Evolutionary conservation across 129 eudicot species (phyloP).

Genomic region (Rutidosis leptorrhynchoides): DNA sequence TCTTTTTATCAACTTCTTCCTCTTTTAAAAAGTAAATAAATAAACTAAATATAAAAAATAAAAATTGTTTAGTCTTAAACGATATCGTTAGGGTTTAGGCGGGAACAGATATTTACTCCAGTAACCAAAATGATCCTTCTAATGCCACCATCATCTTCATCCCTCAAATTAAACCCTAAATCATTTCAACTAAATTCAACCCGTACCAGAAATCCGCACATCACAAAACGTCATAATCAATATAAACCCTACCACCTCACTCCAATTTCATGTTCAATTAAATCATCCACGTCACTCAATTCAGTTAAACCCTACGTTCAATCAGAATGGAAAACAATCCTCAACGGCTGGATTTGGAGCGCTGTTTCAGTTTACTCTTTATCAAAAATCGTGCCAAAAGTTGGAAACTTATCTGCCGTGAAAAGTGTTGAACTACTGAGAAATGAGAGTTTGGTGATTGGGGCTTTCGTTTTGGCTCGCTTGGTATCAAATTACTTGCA

Average conservation of each 20-base stretch:
- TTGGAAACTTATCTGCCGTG: constrained; percentile 45
- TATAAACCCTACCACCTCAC: constrained; percentile 14
- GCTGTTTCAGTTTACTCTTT: constrained; percentile 66
- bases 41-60: no score
- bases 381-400: constrained; percentile 52
- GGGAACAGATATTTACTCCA: neutral
- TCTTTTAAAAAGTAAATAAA: no score
- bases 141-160: constrained; percentile 17
- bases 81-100: constrained; percentile 1
- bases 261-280: constrained; percentile 20
- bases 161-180: constrained; percentile 13
- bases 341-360: constrained; percentile 72
- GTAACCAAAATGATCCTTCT: constrained; percentile 21
- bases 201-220: constrained; percentile 8
- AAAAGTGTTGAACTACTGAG: constrained; percentile 27
- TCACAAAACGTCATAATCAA: constrained; percentile 7
- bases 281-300: constrained; percentile 30
- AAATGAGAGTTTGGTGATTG: constrained; percentile 51
- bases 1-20: neutral
- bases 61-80: neutral
- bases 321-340: constrained; percentile 62
- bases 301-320: constrained; percentile 64
- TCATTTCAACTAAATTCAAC: constrained; percentile 5
- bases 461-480: constrained; percentile 46
- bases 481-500: constrained; percentile 56